Base-by-base conservation (phyloP, 768 basidiomycete genomes). In the Hortiboletus flavorubellus region DNA sequence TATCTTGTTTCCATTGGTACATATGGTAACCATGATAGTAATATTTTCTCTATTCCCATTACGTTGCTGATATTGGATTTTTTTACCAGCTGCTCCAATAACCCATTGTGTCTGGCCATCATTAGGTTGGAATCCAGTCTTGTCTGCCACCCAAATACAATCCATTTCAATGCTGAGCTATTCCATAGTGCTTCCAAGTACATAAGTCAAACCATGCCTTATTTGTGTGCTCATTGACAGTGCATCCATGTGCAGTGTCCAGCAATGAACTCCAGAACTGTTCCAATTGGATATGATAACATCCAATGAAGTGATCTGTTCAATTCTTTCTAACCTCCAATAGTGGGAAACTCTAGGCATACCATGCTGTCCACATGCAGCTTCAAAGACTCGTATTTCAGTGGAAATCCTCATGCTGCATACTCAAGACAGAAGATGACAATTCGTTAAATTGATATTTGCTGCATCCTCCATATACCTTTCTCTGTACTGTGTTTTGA, bases 21-120 rank as follows among this genome's bases (percentile, higher is more conserved):
- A 75, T 21, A 80, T 79, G 3, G 74, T 76, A 0, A 72, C 67
- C 44, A 80, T 57, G 0, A 64, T 41, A 0, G 67, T 71, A 8
- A 66, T 60, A 21, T 63, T 69, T 45, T 72, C 62, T 0, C 53
- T 31, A 40, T 58, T 64, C 14, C 63, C 63, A 45, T 52, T 49
- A 4, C 23, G 1, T 38, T 68, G 64, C 37, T 64, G 58, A 51
- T 71, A 41, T 40, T 71, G 63, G 0, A 26, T 45, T 14, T 49
- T 48, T 7, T 29, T 44, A 23, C 14, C 8, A 6, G 31, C 37
- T 3, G 34, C 16, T 1, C 59, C 61, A 42, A 65, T 46, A 14
- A 63, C 26, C 26, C 16, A 8, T 14, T 35, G 11, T 1, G 18
- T 43, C 1, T 43, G 18, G 0, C 64, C 64, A 16, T 5, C 6